A percentile compares a stretch with the other conserved stretches of the same genome.
phyloP scores from a whole-genome alignment of 768 basidiomycete species.

The Mycena chlorophos region DNA sequence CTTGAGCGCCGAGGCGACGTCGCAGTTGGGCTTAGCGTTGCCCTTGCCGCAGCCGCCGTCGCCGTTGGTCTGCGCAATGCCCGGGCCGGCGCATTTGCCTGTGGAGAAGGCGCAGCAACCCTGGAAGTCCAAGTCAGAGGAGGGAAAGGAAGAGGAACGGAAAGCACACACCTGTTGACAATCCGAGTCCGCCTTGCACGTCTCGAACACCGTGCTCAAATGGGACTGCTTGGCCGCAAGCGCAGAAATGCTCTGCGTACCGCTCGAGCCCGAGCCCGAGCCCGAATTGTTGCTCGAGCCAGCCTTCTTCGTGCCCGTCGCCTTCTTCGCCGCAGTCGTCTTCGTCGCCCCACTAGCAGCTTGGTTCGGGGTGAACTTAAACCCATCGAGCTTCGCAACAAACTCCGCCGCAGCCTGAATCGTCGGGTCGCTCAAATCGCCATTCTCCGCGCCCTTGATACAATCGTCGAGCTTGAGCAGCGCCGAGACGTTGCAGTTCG shows the following conservation, averaged over 20 bases:
- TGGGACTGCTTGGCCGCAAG: neutral
- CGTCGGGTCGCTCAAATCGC: neutral
- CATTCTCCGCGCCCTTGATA: conserved; percentile 1
- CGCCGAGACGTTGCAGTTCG: conserved; percentile 23
- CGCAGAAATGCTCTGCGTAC: neutral
- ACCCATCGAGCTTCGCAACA: conserved; percentile 4
- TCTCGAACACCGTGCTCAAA: conserved; percentile 14
- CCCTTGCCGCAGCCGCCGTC: conserved; percentile 27
- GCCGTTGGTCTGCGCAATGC: conserved; percentile 25
- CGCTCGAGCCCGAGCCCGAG: neutral
- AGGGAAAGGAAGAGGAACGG: too few relatives aligned
- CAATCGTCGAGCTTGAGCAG: conserved; percentile 1
- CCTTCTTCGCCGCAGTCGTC: neutral
- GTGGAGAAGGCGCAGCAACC: conserved; percentile 27
- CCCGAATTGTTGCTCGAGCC: neutral
- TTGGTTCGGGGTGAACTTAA: conserved; percentile 1
- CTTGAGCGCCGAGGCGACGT: conserved; percentile 4
- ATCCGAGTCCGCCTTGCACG: conserved; percentile 23
- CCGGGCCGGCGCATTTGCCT: conserved; percentile 28
- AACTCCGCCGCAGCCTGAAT: conserved; percentile 7
- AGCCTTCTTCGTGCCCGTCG: neutral
- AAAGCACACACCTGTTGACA: too few relatives aligned
- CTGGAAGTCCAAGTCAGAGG: too few relatives aligned
- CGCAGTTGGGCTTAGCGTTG: conserved; percentile 23
- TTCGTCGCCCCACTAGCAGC: neutral